phyloP scores from a whole-genome alignment of 2,329 filamentous ascomycete species.

The Apiospora hydei region DNA sequence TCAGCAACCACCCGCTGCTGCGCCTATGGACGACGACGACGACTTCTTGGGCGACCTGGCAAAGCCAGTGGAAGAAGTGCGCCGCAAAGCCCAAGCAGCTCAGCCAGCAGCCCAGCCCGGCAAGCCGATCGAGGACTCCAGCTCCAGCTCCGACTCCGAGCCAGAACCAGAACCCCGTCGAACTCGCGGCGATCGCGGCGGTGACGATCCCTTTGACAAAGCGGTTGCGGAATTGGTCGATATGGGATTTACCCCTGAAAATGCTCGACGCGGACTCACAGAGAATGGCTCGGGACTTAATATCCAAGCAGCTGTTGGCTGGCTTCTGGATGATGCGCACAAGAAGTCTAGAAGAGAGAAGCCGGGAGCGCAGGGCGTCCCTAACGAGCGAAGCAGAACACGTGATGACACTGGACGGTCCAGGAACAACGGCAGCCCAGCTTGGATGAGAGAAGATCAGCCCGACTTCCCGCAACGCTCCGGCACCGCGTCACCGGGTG shows the following conservation, averaged over 20 bases:
- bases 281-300: constrained; percentile 82
- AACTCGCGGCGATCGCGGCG: constrained; percentile 21
- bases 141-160: constrained; percentile 57
- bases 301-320: constrained; percentile 86
- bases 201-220: constrained; percentile 72
- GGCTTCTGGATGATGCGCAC: constrained; percentile 91
- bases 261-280: constrained; percentile 79
- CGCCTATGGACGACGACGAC: constrained; percentile 59
- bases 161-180: constrained; percentile 34
- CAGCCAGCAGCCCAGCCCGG: constrained; percentile 57
- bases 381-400: constrained; percentile 49
- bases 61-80: constrained; percentile 70
- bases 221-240: constrained; percentile 90
- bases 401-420: constrained; percentile 44
- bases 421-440: constrained; percentile 54
- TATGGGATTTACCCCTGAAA: constrained; percentile 90
- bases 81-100: constrained; percentile 51
- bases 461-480: constrained; percentile 52
- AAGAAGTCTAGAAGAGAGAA: constrained; percentile 80
- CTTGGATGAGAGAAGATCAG: constrained; percentile 69
- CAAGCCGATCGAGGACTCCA: constrained; percentile 61
- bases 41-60: constrained; percentile 71
- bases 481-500: constrained; percentile 63
- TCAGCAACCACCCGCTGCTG: constrained; percentile 30
- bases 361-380: constrained; percentile 59